Conservation (phyloP, 495 filamentous ascomycete species). For the Podospora australis region DNA sequence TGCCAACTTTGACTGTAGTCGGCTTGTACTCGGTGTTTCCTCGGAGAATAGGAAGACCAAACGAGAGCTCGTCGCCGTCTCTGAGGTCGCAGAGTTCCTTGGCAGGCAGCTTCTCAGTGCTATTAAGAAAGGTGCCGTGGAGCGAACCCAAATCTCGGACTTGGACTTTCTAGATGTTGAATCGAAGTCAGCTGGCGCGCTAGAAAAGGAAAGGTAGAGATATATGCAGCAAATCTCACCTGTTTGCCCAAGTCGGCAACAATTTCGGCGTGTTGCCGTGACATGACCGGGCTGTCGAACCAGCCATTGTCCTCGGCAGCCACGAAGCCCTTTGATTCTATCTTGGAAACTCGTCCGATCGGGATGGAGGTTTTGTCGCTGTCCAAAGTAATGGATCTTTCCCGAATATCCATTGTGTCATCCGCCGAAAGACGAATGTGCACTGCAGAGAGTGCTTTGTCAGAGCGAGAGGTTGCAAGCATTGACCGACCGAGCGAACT, state of each 20-base stretch:
- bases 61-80: slow-evolving; percentile 39
- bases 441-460: not conserved
- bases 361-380: slow-evolving; percentile 14
- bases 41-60: slow-evolving; percentile 42
- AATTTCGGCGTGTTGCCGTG: slow-evolving; percentile 66
- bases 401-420: not conserved
- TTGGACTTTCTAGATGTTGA: slow-evolving; percentile 27
- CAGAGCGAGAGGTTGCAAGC: not conserved
- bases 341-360: slow-evolving; percentile 37
- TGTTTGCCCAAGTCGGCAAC: slow-evolving; percentile 33
- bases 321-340: slow-evolving; percentile 32
- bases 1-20: slow-evolving; percentile 22
- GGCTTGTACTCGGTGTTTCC: slow-evolving; percentile 34
- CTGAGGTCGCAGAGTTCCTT: slow-evolving; percentile 9
- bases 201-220: slow-evolving; percentile 2
- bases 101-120: slow-evolving; percentile 4
- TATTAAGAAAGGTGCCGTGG: slow-evolving; percentile 48
- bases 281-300: slow-evolving; percentile 79
- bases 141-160: slow-evolving; percentile 49
- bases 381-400: slow-evolving; percentile 21
- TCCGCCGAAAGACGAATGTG: not conserved
- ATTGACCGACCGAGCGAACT: not conserved
- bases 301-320: slow-evolving; percentile 53
- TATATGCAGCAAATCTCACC: slow-evolving; percentile 26
- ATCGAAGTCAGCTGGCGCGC: slow-evolving; percentile 9